Conservation (phyloP, 257 asterid genomes). For the Ballota nigra region DNA sequence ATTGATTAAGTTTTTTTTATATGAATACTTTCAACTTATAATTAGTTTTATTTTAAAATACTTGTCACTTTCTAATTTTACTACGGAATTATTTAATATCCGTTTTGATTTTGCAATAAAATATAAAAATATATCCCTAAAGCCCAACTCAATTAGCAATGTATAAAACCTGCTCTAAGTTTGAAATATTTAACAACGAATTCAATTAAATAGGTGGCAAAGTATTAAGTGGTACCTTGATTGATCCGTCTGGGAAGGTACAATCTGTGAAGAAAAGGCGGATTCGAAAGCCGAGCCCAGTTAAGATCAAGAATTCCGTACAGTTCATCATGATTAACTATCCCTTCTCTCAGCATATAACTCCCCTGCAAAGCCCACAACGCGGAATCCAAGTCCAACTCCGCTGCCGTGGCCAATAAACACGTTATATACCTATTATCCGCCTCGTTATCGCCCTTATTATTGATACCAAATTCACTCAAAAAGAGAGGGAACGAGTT, state of each 20-base stretch:
- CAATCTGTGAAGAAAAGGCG: conserved; percentile 35
- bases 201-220: too few relatives aligned
- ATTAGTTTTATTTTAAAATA: too few relatives aligned
- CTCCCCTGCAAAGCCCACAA: conserved; percentile 77
- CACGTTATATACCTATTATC: conserved; percentile 60
- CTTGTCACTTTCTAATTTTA: too few relatives aligned
- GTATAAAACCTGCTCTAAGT: too few relatives aligned
- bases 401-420: conserved; percentile 47
- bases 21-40: too few relatives aligned
- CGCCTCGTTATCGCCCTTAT: conserved; percentile 36
- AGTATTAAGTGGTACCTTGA: too few relatives aligned
- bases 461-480: conserved; percentile 65
- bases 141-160: too few relatives aligned
- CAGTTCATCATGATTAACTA: conserved; percentile 29
- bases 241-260: conserved; percentile 42
- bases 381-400: conserved; percentile 66
- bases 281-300: conserved; percentile 47
- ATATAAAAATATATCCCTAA: too few relatives aligned
- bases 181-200: too few relatives aligned
- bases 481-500: conserved; percentile 47
- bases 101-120: too few relatives aligned
- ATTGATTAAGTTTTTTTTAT: too few relatives aligned
- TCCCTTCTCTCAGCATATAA: conserved; percentile 47
- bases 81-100: too few relatives aligned
- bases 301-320: conserved; percentile 50